Base-by-base conservation (phyloP, 2,329 filamentous ascomycete species). In the Penicillium sp. region DNA sequence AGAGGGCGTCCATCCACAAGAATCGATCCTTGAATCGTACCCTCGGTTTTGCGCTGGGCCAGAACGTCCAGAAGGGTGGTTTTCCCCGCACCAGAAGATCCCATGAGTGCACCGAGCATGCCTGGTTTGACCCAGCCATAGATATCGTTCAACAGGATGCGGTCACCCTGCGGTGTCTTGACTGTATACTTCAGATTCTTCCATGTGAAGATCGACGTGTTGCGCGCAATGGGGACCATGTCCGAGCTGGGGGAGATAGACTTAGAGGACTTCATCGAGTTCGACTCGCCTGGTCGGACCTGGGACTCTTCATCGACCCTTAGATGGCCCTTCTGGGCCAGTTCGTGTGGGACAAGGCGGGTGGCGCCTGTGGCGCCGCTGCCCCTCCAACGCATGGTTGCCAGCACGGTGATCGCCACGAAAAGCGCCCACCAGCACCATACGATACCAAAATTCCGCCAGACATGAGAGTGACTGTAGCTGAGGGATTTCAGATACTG, bases 81-180 rank as follows among this genome's bases (percentile, higher is more conserved):
- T 75, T 95, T 95, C 3, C 91, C 91, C 4, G 91, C 91, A 33
- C 89, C 90, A 1, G 86, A 91, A 0, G 89, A 89, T 26, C 92
- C 91, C 81, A 94, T 90, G 1, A 95, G 80, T 0, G 91, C 91
- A n/a, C 90, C 85, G 79, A 95, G 85, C 61, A 89, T 81, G 6
- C 91, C 91, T 0, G 91, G 91, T 70, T 92, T 92, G 1, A 88
- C 89, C 71, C 90, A 93, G 0, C 91, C 91, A 59, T 84, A 86
- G 51, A 93, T 85, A 14, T 88, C 82, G 68, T 90, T 86, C 33
- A 91, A 78, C 1, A 91, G 79, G 66, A 84, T 78, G 11, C 84
- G 82, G 52, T 78, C 75, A 4, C 85, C 85, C 0, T 76, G 73
- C 0, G 83, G 37, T 2, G 37, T 40, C n/a, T 40, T 40, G 37